Percentiles rank a stretch among this genome's conserved stretches.
phyloP scores from a whole-genome alignment of 768 basidiomycete species.

The Trametes sanguinea region DNA sequence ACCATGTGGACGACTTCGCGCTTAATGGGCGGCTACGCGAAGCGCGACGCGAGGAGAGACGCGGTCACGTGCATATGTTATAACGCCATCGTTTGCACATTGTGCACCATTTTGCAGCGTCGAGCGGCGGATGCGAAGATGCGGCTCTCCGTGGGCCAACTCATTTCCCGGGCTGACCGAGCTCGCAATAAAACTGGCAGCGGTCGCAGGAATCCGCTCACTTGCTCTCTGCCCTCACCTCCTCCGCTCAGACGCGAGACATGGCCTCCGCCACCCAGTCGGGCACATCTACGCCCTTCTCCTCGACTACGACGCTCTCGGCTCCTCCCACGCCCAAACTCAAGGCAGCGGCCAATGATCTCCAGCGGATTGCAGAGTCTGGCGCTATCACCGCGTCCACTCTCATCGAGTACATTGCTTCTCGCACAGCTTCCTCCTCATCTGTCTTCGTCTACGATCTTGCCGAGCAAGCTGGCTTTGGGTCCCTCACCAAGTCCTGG shows the following conservation, averaged over 20 bases:
- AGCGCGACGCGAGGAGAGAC: constrained; percentile 1
- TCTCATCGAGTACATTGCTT: constrained; percentile 68
- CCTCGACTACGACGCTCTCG: constrained; percentile 38
- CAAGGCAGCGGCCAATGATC: constrained; percentile 28
- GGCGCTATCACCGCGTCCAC: constrained; percentile 52
- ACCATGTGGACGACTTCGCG: too few relatives aligned
- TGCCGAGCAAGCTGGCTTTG: constrained; percentile 83
- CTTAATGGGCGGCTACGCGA: constrained; percentile 8
- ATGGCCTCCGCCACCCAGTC: constrained; percentile 32
- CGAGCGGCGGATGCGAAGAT: not conserved
- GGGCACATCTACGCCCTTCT: constrained; percentile 33
- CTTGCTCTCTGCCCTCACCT: not conserved
- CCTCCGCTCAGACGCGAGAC: not conserved
- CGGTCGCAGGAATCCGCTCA: not conserved
- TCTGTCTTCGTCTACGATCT: constrained; percentile 81
- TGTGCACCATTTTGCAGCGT: constrained; percentile 12
- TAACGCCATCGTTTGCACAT: constrained; percentile 27
- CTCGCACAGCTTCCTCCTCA: constrained; percentile 56
- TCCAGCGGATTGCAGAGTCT: constrained; percentile 24
- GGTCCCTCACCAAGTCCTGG: constrained; percentile 70
- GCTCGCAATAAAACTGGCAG: constrained; percentile 14
- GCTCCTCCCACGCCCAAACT: constrained; percentile 34
- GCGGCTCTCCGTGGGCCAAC: not conserved
- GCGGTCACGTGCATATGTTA: constrained; percentile 17
- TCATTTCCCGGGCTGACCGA: not conserved